Percentiles rank a stretch among this genome's conserved stretches.
Evolutionary conservation across 179 eudicot species (phyloP).

Genomic region (Pouteria campechiana): DNA sequence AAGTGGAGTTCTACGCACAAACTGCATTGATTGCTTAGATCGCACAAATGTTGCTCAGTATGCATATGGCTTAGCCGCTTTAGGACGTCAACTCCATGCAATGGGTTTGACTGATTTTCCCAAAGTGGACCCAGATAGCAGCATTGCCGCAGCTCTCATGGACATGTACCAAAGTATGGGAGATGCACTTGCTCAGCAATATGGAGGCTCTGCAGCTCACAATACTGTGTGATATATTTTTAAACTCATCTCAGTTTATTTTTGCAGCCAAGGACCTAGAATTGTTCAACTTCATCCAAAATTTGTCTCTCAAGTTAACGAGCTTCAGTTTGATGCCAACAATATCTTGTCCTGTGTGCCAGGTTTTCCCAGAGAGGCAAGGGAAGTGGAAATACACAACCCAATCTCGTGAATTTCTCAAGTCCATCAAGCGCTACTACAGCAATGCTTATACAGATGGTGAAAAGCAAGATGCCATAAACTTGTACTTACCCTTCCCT

Average conservation of each 20-base stretch:
- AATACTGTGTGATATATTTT: conserved; percentile 50
- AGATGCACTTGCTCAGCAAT: conserved; percentile 97
- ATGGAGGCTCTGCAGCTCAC: conserved; percentile 99
- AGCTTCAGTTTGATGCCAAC: not conserved
- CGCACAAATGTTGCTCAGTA: conserved; percentile 98
- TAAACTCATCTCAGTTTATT: not conserved
- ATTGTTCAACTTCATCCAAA: not conserved
- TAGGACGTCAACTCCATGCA: conserved; percentile 89
- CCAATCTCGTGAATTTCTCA: conserved; percentile 90
- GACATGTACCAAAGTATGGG: conserved; percentile 98
- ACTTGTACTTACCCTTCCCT: conserved; percentile 37
- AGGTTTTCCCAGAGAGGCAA: conserved; percentile 94
- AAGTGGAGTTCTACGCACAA: conserved; percentile 87
- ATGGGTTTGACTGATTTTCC: conserved; percentile 75
- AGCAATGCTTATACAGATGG: conserved; percentile 98
- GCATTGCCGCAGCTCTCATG: conserved; percentile 86
- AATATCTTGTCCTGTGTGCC: conserved; percentile 5
- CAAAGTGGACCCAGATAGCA: conserved; percentile 85
- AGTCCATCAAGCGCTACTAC: conserved; percentile 93
- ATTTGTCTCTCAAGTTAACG: too few species aligned
- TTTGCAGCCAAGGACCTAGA: conserved; percentile 1
- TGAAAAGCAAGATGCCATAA: conserved; percentile 97
- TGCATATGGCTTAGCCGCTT: conserved; percentile 91
- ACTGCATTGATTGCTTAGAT: conserved; percentile 94
- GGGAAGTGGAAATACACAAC: conserved; percentile 99